These are phyloP conservation scores for Jamesozyma gamospora DNA, from an alignment of 805 yeast species.

Conservation along the genomic window DNA sequence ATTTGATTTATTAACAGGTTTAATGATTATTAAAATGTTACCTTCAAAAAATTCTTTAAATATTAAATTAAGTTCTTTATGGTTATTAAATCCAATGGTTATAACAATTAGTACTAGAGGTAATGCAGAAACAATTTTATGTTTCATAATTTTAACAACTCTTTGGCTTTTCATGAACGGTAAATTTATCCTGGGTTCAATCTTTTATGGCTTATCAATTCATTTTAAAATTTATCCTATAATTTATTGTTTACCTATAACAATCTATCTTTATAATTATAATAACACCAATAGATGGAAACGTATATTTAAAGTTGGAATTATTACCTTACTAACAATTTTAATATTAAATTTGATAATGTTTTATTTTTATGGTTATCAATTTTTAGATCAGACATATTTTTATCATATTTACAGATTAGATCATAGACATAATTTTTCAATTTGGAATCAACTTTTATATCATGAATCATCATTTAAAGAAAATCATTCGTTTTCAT, in stretches of 20 bases:
- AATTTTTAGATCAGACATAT: conserved; percentile 68
- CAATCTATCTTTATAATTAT: conserved; percentile 28
- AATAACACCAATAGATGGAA: not conserved
- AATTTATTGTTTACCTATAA: conserved; percentile 65
- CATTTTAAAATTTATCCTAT: conserved; percentile 91
- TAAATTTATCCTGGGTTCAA: conserved; percentile 31
- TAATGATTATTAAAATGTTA: conserved; percentile 39
- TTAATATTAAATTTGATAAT: conserved; percentile 41
- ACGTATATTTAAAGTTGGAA: conserved; percentile 33
- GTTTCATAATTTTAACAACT: conserved; percentile 59
- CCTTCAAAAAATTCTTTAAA: conserved; percentile 8
- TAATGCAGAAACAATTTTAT: conserved; percentile 80
- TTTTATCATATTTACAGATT: conserved; percentile 71
- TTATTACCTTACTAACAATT: conserved; percentile 37
- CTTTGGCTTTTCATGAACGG: conserved; percentile 36
- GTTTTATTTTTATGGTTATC: conserved; percentile 63
- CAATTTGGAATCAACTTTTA: conserved; percentile 69
- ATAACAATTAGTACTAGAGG: conserved; percentile 89
- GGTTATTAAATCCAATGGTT: conserved; percentile 95
- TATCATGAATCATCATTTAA: conserved; percentile 44
- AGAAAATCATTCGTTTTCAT: not conserved
- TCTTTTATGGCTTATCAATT: conserved; percentile 63
- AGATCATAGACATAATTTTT: conserved; percentile 93
- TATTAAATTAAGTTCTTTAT: conserved; percentile 33
- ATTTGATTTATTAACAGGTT: conserved; percentile 77